phyloP scores from a whole-genome alignment of 768 basidiomycete species.

The Suillus decipiens region DNA sequence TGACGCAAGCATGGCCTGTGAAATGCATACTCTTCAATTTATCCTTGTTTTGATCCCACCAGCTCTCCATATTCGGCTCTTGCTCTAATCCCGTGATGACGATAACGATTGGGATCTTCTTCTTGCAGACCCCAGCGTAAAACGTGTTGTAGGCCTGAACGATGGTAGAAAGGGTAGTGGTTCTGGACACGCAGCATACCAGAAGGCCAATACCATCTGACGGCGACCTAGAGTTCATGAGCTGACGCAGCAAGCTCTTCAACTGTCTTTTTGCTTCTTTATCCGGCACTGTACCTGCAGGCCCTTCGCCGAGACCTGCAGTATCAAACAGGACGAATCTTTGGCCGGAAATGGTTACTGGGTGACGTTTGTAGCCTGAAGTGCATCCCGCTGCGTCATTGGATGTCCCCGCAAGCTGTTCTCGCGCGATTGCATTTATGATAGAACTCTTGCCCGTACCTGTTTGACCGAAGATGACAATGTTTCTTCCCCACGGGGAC shows the following conservation, averaged over 20 bases:
- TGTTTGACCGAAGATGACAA: constrained; percentile 44
- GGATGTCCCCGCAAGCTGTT: constrained; percentile 30
- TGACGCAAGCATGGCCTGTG: constrained; percentile 23
- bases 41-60: constrained; percentile 40
- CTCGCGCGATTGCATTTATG: constrained; percentile 39
- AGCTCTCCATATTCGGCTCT: constrained; percentile 34
- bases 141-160: constrained; percentile 29
- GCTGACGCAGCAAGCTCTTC: constrained; percentile 32
- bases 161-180: constrained; percentile 28
- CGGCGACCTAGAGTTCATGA: constrained; percentile 21
- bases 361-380: constrained; percentile 26
- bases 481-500: constrained; percentile 20
- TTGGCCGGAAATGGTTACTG: constrained; percentile 20
- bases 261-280: constrained; percentile 22
- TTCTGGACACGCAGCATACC: constrained; percentile 35
- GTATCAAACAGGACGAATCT: constrained; percentile 32
- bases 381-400: constrained; percentile 38
- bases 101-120: constrained; percentile 33
- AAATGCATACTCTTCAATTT: constrained; percentile 21
- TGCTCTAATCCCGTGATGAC: constrained; percentile 38
- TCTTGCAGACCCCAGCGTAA: constrained; percentile 32
- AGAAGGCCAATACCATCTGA: constrained; percentile 10
- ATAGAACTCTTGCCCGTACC: constrained; percentile 44
- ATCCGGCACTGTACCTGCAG: constrained; percentile 28
- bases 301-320: constrained; percentile 32